Evolutionary conservation across 208 protist species (phyloP).

Genomic region (Leishmania aethiopica): DNA sequence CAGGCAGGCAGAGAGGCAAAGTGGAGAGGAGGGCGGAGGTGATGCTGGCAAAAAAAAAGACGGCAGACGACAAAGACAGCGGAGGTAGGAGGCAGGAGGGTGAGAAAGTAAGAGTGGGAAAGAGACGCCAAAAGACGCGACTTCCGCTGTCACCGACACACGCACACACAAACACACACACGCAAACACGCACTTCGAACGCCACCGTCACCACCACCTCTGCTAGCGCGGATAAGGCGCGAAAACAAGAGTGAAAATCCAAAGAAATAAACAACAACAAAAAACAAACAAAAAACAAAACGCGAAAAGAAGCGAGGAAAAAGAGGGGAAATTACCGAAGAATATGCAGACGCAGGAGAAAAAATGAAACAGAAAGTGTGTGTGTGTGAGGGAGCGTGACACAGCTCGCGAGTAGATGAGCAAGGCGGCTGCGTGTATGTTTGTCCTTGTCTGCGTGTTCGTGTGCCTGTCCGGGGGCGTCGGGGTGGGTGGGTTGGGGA

Average conservation of each 20-base stretch:
- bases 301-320: neutral
- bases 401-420: neutral
- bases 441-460: neutral
- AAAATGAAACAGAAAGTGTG: neutral
- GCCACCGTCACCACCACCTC: neutral
- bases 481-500: neutral
- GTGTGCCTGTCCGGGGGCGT: neutral
- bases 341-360: neutral
- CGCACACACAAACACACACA: neutral
- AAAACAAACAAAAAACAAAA: slow-evolving; percentile 2
- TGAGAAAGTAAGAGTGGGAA: neutral
- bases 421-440: neutral
- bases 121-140: neutral
- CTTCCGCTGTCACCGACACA: neutral
- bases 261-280: slow-evolving; percentile 21
- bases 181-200: neutral
- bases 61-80: neutral
- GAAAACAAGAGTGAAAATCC: slow-evolving; percentile 11
- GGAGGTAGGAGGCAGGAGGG: neutral
- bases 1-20: neutral
- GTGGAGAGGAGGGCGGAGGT: neutral
- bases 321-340: neutral
- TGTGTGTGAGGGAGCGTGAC: neutral
- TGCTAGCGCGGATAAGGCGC: neutral
- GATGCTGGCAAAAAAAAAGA: neutral